Percentiles rank a stretch among this genome's conserved stretches.
phyloP scores from a whole-genome alignment of 257 asterid species.

The Petunia secreta region DNA sequence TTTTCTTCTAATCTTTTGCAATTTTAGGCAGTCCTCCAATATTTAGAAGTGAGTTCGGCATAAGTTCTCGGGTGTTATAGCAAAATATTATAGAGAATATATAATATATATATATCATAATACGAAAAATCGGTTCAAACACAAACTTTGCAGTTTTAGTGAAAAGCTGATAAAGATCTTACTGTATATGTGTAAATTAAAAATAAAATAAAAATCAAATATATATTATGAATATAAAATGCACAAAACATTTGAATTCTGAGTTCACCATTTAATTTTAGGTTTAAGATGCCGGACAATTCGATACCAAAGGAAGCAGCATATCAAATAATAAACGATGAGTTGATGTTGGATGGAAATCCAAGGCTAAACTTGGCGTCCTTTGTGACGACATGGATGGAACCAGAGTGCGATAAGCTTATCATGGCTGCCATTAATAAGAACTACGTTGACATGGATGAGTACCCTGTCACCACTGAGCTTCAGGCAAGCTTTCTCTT shows the following conservation, averaged over 20 bases:
- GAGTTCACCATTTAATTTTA: neutral
- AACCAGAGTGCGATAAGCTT: conserved; percentile 43
- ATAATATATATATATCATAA: too few species aligned
- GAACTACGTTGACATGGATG: conserved; percentile 43
- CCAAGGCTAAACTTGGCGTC: conserved; percentile 41
- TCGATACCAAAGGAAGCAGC: conserved; percentile 43
- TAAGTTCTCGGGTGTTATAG: too few species aligned
- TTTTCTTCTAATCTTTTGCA: neutral
- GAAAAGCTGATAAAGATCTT: too few species aligned
- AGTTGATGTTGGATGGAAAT: conserved; percentile 39
- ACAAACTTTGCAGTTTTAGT: too few species aligned
- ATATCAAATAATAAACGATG: conserved; percentile 39
- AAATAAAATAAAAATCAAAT: too few species aligned
- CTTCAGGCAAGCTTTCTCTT: conserved; percentile 27
- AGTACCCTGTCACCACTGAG: conserved; percentile 41
- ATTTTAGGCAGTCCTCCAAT: neutral
- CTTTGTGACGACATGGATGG: conserved; percentile 43
- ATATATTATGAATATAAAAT: too few species aligned
- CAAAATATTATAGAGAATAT: too few species aligned
- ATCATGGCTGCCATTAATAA: conserved; percentile 38
- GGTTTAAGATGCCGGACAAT: conserved; percentile 33
- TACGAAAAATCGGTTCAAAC: too few species aligned
- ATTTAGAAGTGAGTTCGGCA: too few species aligned
- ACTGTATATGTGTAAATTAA: too few species aligned
- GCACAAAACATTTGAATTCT: too few species aligned